A percentile compares a stretch with the other conserved stretches of the same genome.
Evolutionary conservation across 116 monocot species (phyloP).

Genomic region (Cymodocea nodosa): DNA sequence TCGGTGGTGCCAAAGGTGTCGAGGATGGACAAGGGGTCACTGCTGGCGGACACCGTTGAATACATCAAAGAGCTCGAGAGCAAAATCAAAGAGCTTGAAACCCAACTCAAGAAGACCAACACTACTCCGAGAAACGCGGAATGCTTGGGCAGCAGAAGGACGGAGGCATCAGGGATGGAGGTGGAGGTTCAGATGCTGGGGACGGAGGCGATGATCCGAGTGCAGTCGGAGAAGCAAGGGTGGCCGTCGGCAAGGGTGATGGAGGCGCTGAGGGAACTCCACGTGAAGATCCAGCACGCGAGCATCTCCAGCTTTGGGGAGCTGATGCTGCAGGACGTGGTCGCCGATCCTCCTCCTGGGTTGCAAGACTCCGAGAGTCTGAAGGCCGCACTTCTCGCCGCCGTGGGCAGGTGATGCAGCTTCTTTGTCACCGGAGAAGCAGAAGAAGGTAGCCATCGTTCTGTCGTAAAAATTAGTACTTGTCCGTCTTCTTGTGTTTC

Average conservation of each 20-base stretch:
- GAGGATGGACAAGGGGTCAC: constrained; percentile 27
- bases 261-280: constrained; percentile 15
- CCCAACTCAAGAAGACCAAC: constrained; percentile 8
- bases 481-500: too few relatives aligned
- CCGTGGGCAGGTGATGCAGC: constrained; percentile 3
- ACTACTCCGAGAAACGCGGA: too few relatives aligned
- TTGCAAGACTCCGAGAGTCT: constrained; percentile 5
- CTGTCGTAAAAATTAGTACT: too few relatives aligned
- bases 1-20: constrained; percentile 26
- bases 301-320: constrained; percentile 15
- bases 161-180: constrained; percentile 1
- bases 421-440: too few relatives aligned
- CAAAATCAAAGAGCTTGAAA: constrained; percentile 12
- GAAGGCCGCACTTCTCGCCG: constrained; percentile 11
- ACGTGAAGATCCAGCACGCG: constrained; percentile 18
- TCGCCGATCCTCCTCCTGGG: constrained; percentile 7
- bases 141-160: background rate
- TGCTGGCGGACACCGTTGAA: constrained; percentile 17
- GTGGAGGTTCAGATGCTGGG: constrained; percentile 13
- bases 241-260: constrained; percentile 19
- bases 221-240: constrained; percentile 5
- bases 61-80: constrained; percentile 17
- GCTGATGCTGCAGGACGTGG: constrained; percentile 21
- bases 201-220: constrained; percentile 9
- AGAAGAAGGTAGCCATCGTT: too few relatives aligned